Evolutionary conservation across 2,329 filamentous ascomycete species (phyloP), one percentile per base, ranked within the genome.

Genomic region (Phialemoniopsis sp.): DNA sequence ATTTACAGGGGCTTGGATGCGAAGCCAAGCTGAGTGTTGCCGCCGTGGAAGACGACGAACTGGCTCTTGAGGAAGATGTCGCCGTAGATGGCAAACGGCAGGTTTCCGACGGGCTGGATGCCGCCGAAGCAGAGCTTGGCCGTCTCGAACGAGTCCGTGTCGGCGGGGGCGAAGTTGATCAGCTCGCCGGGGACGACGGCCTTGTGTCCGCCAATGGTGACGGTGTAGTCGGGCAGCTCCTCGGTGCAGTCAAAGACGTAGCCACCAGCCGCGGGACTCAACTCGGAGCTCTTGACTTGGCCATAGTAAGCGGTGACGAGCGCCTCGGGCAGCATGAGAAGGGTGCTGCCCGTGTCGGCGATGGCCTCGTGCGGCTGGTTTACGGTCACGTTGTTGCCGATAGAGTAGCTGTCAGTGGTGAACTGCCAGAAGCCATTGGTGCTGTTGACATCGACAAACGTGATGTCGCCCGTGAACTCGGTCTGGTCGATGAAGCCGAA

Each of bases 341-440:
- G 60, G 5, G 64, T 65, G 28, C 66, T 67, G 49, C 64, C 66
- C 15, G 66, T 68, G 47, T 68, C 66, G 43, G 58, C 60, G 32
- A 66, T 64, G 16, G 53, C 58, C 4, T 39, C 46, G 38, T 47
- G 43, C 33, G 48, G 45, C 2, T 68, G 63, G 37, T 64, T 55
- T 67, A 73, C 74, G 50, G 63, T 67, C 13, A 66, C 67, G 39
- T 53, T 54, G 37, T 56, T 56, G 41, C 56, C 68, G 47, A 76
- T 63, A 33, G 68, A 62, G 42, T 67, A 59, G 32, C 67, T 63
- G 46, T 69, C 70, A 39, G 65, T 66, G 43, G 76, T 70, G 43
- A 79, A 77, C 40, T 69, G 62, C 77, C 77, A 82, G 63, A 71
- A 80, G 19, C 74, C 74, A 13, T 71, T 58, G 43, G 55, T 60